Conservation (phyloP, 148 eudicot species). For the Dianthus caryophyllus region DNA sequence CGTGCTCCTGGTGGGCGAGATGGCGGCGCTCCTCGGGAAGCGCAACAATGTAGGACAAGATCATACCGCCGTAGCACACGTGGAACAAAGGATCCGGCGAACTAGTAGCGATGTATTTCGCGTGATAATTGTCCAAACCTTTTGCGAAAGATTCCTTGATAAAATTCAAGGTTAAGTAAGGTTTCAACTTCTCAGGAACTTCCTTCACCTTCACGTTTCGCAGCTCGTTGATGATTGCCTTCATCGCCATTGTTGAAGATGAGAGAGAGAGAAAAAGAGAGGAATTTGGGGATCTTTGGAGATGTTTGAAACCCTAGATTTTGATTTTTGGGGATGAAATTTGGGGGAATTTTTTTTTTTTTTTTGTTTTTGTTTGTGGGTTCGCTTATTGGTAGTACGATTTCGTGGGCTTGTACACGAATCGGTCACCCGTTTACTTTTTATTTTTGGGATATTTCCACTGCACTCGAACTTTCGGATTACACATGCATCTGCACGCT, state of each 20-base stretch:
- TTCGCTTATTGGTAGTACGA: no score
- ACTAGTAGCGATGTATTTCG: slow-evolving; percentile 67
- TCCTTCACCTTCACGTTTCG: slow-evolving; percentile 66
- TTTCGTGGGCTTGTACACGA: no score
- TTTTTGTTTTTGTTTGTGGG: no score
- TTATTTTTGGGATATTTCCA: no score
- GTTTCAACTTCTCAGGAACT: slow-evolving; percentile 54
- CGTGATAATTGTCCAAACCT: slow-evolving; percentile 65
- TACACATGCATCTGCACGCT: no score
- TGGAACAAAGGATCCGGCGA: slow-evolving; percentile 60
- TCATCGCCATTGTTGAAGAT: slow-evolving; percentile 55
- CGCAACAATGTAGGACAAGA: slow-evolving; percentile 82
- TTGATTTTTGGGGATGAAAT: no score
- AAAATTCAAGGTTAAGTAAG: slow-evolving; percentile 33
- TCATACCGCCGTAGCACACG: slow-evolving; percentile 84
- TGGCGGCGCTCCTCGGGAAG: slow-evolving; percentile 97
- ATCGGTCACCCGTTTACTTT: no score
- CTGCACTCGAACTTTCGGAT: no score
- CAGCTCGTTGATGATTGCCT: slow-evolving; percentile 55
- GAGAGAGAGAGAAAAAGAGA: no score
- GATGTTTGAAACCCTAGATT: slow-evolving; percentile 14
- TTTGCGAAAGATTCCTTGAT: slow-evolving; percentile 37
- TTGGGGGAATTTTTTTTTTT: no score
- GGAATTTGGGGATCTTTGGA: slow-evolving; percentile 13
- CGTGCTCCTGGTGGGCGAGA: slow-evolving; percentile 67